Evolutionary conservation across 345 rosid species (phyloP).

Genomic region (Triadica sebifera): DNA sequence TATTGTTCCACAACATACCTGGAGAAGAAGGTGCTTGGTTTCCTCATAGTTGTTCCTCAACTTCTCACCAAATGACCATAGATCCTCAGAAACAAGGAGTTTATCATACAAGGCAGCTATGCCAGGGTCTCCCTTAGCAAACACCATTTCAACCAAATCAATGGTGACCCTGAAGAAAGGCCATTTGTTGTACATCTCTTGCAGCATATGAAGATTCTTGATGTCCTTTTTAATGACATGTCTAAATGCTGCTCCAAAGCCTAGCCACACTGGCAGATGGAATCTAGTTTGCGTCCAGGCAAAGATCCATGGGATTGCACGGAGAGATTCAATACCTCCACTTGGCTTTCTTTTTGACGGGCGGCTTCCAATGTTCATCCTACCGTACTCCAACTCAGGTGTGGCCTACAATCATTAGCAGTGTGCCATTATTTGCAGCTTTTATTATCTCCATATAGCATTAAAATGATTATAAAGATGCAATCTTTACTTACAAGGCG

Average conservation of each 20-base stretch:
- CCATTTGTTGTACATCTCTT: conserved; percentile 85
- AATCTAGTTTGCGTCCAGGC: conserved; percentile 99
- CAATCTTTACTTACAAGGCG: conserved; percentile 65
- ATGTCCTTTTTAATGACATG: conserved; percentile 62
- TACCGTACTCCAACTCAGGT: conserved; percentile 94
- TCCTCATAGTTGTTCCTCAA: conserved; percentile 70
- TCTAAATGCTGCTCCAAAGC: conserved; percentile 89
- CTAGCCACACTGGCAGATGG: conserved; percentile 98
- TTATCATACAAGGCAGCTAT: conserved; percentile 82
- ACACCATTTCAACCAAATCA: conserved; percentile 98
- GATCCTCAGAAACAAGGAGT: conserved; percentile 81
- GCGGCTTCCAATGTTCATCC: conserved; percentile 98
- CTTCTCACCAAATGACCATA: conserved; percentile 74
- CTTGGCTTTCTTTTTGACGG: conserved; percentile 96
- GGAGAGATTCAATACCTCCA: conserved; percentile 92
- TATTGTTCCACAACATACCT: conserved; percentile 42
- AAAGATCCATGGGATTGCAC: conserved; percentile 99
- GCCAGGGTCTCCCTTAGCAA: conserved; percentile 95
- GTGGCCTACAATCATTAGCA: conserved; percentile 66
- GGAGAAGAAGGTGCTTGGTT: conserved; percentile 77
- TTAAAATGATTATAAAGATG: not conserved
- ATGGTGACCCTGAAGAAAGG: conserved; percentile 95
- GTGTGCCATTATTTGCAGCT: conserved; percentile 10
- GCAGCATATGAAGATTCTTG: conserved; percentile 79
- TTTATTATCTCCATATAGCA: conserved; percentile 4